Conservation (phyloP, 2,329 filamentous ascomycete species). For the Myotisia sp. region DNA sequence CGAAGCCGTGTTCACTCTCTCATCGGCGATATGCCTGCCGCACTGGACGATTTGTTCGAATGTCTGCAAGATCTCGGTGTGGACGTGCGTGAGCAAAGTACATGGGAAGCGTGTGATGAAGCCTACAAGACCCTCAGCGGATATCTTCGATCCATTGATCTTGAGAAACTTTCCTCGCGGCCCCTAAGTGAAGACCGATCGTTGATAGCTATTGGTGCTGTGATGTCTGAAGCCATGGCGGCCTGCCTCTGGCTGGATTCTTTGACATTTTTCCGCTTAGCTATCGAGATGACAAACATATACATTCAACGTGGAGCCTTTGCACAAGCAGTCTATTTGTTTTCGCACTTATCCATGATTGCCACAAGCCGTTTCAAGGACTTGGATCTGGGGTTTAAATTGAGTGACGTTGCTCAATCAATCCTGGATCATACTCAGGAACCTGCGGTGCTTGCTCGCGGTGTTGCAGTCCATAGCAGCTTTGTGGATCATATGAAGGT, state of each 20-base stretch:
- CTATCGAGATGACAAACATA: slow-evolving; percentile 43
- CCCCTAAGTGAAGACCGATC: slow-evolving; percentile 31
- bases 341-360: slow-evolving; percentile 44
- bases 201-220: slow-evolving; percentile 35
- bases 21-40: slow-evolving; percentile 53
- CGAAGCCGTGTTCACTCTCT: slow-evolving; percentile 66
- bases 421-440: slow-evolving; percentile 40
- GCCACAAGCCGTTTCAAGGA: slow-evolving; percentile 44
- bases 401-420: slow-evolving; percentile 39
- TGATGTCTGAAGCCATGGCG: slow-evolving; percentile 44
- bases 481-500: slow-evolving; percentile 48
- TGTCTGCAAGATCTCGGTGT: slow-evolving; percentile 59
- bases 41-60: slow-evolving; percentile 55
- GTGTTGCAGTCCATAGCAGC: slow-evolving; percentile 42
- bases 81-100: slow-evolving; percentile 49
- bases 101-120: slow-evolving; percentile 62
- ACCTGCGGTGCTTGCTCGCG: slow-evolving; percentile 41
- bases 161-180: slow-evolving; percentile 24
- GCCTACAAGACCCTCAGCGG: slow-evolving; percentile 53
- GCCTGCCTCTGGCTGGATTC: slow-evolving; percentile 48
- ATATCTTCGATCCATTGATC: slow-evolving; percentile 46
- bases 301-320: slow-evolving; percentile 43
- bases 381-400: slow-evolving; percentile 38
- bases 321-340: slow-evolving; percentile 44
- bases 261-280: slow-evolving; percentile 45